Conservation (phyloP, 441 rosid species). For the Eruca vesicaria region DNA sequence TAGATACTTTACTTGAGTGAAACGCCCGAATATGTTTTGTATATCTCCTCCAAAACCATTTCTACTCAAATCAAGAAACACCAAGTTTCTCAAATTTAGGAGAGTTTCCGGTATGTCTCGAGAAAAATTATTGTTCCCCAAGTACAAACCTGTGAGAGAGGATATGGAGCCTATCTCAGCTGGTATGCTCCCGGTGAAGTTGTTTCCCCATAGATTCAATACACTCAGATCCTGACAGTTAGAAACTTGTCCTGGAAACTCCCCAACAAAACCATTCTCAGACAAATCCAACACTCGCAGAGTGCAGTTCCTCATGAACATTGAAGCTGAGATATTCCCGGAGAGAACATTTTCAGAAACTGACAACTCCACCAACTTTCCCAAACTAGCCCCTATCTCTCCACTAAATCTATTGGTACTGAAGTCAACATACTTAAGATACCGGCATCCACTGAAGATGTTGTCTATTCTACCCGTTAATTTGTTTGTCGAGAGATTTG, state of each 20-base stretch:
- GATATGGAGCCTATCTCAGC: slow-evolving; percentile 58
- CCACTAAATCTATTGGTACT: slow-evolving; percentile 62
- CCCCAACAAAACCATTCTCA: slow-evolving; percentile 50
- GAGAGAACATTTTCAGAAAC: slow-evolving; percentile 52
- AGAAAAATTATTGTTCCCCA: slow-evolving; percentile 44
- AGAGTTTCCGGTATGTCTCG: neutral
- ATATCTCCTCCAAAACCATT: too few relatives aligned
- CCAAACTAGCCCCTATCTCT: slow-evolving; percentile 49
- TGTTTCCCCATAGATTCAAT: slow-evolving; percentile 72
- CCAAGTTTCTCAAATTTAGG: neutral
- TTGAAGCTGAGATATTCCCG: slow-evolving; percentile 42
- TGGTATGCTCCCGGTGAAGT: slow-evolving; percentile 59
- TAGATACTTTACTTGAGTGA: too few relatives aligned
- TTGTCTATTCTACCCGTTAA: slow-evolving; percentile 57
- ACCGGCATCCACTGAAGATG: slow-evolving; percentile 54
- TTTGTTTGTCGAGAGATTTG: slow-evolving; percentile 60
- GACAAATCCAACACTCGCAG: slow-evolving; percentile 60
- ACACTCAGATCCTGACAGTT: slow-evolving; percentile 48
- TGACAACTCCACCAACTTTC: slow-evolving; percentile 55
- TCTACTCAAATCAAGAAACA: neutral
- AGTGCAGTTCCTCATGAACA: slow-evolving; percentile 50
- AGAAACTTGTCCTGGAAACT: slow-evolving; percentile 47
- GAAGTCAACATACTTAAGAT: slow-evolving; percentile 64
- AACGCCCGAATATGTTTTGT: too few relatives aligned
- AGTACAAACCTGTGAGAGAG: slow-evolving; percentile 52